Percentiles rank a stretch among this genome's conserved stretches.
Conservation (phyloP, 345 rosid species). For the Gossypium thurberi region DNA sequence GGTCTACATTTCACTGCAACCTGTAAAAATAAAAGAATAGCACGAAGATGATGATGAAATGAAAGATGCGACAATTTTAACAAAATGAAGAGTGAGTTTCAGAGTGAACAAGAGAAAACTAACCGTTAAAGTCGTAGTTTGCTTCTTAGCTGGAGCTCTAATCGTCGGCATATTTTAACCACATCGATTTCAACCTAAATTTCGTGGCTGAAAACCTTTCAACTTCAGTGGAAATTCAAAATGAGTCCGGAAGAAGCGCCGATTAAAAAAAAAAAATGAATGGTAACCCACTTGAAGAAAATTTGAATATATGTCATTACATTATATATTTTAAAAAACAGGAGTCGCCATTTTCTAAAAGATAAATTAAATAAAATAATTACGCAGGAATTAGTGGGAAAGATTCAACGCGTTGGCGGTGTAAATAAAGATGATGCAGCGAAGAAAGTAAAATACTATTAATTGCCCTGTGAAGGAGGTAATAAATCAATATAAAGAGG, state of each 20-base stretch:
- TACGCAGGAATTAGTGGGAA: background rate
- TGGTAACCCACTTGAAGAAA: background rate
- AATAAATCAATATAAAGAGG: background rate
- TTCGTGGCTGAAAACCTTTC: background rate
- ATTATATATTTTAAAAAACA: background rate
- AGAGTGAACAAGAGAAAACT: constrained; percentile 3
- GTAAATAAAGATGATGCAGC: background rate
- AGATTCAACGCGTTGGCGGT: background rate
- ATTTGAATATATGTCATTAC: background rate
- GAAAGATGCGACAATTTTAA: background rate
- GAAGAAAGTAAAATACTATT: background rate
- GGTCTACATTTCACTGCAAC: constrained; percentile 90
- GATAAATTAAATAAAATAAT: background rate
- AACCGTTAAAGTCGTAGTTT: constrained; percentile 61
- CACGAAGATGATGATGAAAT: background rate
- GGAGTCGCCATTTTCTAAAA: background rate
- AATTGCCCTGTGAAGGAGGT: background rate
- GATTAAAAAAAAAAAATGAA: background rate
- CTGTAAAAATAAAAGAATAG: constrained; percentile 23
- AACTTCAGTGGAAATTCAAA: background rate
- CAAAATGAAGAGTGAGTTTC: background rate
- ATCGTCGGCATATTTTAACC: constrained; percentile 54
- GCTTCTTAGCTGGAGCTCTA: constrained; percentile 58
- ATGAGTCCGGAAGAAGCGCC: background rate
- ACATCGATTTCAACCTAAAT: constrained; percentile 11